Conservation (phyloP, 2,329 filamentous ascomycete species). For the Cercospora berteroae region DNA sequence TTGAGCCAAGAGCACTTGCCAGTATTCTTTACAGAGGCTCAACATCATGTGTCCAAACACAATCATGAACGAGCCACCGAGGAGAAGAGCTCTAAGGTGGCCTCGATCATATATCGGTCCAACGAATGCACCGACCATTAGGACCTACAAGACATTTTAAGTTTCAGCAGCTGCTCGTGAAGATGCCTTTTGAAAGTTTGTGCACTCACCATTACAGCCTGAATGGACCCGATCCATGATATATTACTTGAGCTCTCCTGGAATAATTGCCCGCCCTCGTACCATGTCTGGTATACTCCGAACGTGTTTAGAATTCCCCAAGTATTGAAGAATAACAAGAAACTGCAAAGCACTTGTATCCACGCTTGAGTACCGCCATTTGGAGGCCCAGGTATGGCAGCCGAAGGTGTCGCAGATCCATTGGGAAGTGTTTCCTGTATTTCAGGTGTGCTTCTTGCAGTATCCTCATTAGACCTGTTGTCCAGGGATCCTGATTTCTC, state of each 20-base stretch:
- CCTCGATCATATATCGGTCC: conserved; percentile 53
- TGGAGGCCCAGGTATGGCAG: not conserved
- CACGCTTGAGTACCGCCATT: conserved; percentile 48
- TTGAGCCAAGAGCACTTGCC: conserved; percentile 52
- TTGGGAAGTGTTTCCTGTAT: not conserved
- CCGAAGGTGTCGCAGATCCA: not conserved
- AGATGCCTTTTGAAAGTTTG: not conserved
- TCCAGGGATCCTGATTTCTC: not conserved
- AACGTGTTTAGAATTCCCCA: conserved; percentile 50
- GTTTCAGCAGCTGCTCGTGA: not conserved
- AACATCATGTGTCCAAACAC: conserved; percentile 55
- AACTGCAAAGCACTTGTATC: conserved; percentile 49
- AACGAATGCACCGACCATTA: conserved; percentile 47
- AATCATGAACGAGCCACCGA: conserved; percentile 45
- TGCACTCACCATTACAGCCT: conserved; percentile 44
- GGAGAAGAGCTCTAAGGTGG: conserved; percentile 46
- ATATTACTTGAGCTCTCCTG: conserved; percentile 31
- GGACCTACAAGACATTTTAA: conserved; percentile 26
- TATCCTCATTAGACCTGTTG: not conserved
- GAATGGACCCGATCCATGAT: conserved; percentile 49
- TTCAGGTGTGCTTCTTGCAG: not conserved
- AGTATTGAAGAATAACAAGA: conserved; percentile 50
- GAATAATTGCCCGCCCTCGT: conserved; percentile 44
- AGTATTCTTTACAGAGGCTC: conserved; percentile 48
- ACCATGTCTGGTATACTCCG: conserved; percentile 51